phyloP scores from a whole-genome alignment of 2,329 filamentous ascomycete species.

The Hymenoscyphus fructigenus region DNA sequence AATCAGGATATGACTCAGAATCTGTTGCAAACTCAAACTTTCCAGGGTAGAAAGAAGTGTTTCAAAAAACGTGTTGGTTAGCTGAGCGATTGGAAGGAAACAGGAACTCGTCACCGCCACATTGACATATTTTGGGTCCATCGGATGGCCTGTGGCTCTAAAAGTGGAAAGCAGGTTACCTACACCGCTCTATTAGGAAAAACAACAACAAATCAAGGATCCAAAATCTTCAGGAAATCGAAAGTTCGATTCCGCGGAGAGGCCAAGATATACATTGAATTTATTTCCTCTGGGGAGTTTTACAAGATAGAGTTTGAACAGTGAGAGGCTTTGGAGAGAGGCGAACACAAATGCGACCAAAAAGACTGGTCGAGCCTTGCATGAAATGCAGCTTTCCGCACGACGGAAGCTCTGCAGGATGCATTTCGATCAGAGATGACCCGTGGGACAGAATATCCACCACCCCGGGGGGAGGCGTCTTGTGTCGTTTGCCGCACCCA shows the following conservation, averaged over 20 bases:
- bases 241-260: too few relatives aligned
- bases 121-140: not conserved
- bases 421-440: slow-evolving; percentile 25
- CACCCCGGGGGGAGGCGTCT: not conserved
- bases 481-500: too few relatives aligned
- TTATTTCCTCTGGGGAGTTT: too few relatives aligned
- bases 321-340: not conserved
- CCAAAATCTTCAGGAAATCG: too few relatives aligned
- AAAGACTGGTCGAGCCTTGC: slow-evolving; percentile 15
- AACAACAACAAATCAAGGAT: too few relatives aligned
- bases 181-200: too few relatives aligned
- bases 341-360: slow-evolving; percentile 4
- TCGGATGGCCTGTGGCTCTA: not conserved
- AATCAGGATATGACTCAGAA: not conserved
- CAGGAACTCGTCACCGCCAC: slow-evolving; percentile 7
- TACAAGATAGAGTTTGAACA: not conserved
- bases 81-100: not conserved
- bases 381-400: slow-evolving; percentile 26
- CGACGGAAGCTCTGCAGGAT: slow-evolving; percentile 21
- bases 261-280: too few relatives aligned
- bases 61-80: not conserved
- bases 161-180: slow-evolving; percentile 4
- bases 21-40: not conserved
- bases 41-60: not conserved
- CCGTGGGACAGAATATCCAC: slow-evolving; percentile 16